Percentiles rank a stretch among this genome's conserved stretches.
phyloP scores from a whole-genome alignment of 305 asterid species.

The Plantago rigida region DNA sequence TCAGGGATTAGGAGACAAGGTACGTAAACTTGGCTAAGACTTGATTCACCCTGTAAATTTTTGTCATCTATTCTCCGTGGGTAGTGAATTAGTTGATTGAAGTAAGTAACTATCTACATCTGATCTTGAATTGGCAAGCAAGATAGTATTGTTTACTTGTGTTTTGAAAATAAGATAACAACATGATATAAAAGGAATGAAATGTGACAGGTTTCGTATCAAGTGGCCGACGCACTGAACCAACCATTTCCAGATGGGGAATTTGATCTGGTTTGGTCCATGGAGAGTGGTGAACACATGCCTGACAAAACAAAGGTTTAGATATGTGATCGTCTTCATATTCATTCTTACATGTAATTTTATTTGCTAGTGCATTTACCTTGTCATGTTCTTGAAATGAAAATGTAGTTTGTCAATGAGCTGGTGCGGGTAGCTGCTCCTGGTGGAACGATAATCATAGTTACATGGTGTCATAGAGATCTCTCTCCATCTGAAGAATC shows the following conservation, averaged over 20 bases:
- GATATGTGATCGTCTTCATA: background rate
- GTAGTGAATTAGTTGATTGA: no score
- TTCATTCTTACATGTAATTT: background rate
- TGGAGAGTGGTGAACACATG: slow-evolving; percentile 99
- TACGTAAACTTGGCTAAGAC: background rate
- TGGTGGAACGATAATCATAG: slow-evolving; percentile 72
- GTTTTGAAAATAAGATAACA: background rate
- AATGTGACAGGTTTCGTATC: slow-evolving; percentile 55
- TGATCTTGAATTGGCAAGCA: background rate
- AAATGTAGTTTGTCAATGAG: slow-evolving; percentile 63
- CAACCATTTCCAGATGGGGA: slow-evolving; percentile 84
- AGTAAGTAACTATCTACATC: no score
- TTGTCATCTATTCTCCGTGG: background rate
- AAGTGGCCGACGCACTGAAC: slow-evolving; percentile 92
- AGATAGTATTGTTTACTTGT: background rate
- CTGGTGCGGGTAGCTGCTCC: slow-evolving; percentile 88
- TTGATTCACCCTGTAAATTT: no score
- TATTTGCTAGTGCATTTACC: slow-evolving; percentile 1
- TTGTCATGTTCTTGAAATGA: slow-evolving; percentile 7
- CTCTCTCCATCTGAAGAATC: slow-evolving; percentile 63
- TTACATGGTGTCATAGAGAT: slow-evolving; percentile 96
- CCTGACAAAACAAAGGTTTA: slow-evolving; percentile 78
- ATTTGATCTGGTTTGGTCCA: slow-evolving; percentile 86
- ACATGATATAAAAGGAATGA: background rate
- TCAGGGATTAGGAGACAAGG: slow-evolving; percentile 65